phyloP scores from a whole-genome alignment of 768 basidiomycete genomes.

The Sutorius australiensis region DNA sequence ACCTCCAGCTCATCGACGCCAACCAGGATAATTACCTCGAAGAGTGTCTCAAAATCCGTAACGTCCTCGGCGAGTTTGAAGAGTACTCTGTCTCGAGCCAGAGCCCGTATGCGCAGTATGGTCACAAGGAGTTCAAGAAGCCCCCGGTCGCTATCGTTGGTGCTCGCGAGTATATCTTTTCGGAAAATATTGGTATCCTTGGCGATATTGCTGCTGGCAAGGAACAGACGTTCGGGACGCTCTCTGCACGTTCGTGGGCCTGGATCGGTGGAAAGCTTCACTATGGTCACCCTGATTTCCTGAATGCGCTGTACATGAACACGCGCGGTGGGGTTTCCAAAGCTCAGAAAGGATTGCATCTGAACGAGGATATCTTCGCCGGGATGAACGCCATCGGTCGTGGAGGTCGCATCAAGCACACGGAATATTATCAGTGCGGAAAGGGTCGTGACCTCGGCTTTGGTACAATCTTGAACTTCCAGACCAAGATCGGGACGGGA shows the following conservation, averaged over 20 bases:
- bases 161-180: conserved; percentile 99
- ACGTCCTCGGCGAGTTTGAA: conserved; percentile 97
- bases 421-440: conserved; percentile 98
- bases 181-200: conserved; percentile 98
- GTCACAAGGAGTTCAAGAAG: conserved; percentile 81
- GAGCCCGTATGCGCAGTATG: conserved; percentile 90
- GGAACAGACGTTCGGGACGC: conserved; percentile 98
- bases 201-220: conserved; percentile 98
- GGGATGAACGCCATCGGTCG: conserved; percentile 98
- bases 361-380: conserved; percentile 99
- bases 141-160: conserved; percentile 96
- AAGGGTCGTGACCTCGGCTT: conserved; percentile 99
- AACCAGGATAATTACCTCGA: conserved; percentile 99
- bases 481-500: conserved; percentile 99
- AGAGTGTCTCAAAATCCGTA: conserved; percentile 98
- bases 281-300: conserved; percentile 99
- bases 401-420: conserved; percentile 97
- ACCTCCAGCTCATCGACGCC: conserved; percentile 98
- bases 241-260: conserved; percentile 91
- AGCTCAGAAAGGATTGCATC: conserved; percentile 97
- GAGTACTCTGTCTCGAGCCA: conserved; percentile 82
- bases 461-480: conserved; percentile 98
- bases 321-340: conserved; percentile 98
- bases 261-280: conserved; percentile 99
- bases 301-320: conserved; percentile 96